Percentiles rank a stretch among this genome's conserved stretches.
Conservation (phyloP, 2,329 filamentous ascomycete genomes). For the Fusarium burgessii region DNA sequence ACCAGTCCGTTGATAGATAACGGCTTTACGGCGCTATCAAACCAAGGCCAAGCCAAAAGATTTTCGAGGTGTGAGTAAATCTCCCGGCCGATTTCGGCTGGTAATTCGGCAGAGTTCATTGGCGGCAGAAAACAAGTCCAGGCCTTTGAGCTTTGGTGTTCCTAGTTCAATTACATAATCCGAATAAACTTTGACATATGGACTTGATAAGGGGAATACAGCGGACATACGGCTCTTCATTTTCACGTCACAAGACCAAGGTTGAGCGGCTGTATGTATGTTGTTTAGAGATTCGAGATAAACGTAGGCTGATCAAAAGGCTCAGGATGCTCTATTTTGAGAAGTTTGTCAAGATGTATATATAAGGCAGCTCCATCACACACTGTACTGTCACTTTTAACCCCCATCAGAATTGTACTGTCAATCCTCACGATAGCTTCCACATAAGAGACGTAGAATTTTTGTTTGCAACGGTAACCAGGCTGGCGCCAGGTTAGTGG, state of each 20-base stretch:
- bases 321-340: not conserved
- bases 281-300: not conserved
- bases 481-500: slow-evolving; percentile 23
- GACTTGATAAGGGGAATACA: slow-evolving; percentile 41
- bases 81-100: slow-evolving; percentile 45
- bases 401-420: not conserved
- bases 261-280: not conserved
- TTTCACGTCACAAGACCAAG: slow-evolving; percentile 21
- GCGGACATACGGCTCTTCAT: slow-evolving; percentile 14
- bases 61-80: slow-evolving; percentile 20
- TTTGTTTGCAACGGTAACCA: slow-evolving; percentile 1
- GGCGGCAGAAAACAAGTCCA: slow-evolving; percentile 26
- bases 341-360: not conserved
- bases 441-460: not conserved
- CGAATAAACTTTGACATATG: slow-evolving; percentile 22
- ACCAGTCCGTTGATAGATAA: slow-evolving; percentile 24
- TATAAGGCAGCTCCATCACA: not conserved
- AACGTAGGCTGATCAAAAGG: not conserved
- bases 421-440: not conserved
- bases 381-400: not conserved
- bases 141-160: slow-evolving; percentile 14
- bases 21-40: slow-evolving; percentile 12
- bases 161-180: slow-evolving; percentile 36
- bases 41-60: slow-evolving; percentile 7
- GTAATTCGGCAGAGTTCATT: slow-evolving; percentile 42